Evolutionary conservation across 345 rosid species (phyloP), one percentile per base, ranked within the genome.

Genomic region (Euphorbia tirucalli): DNA sequence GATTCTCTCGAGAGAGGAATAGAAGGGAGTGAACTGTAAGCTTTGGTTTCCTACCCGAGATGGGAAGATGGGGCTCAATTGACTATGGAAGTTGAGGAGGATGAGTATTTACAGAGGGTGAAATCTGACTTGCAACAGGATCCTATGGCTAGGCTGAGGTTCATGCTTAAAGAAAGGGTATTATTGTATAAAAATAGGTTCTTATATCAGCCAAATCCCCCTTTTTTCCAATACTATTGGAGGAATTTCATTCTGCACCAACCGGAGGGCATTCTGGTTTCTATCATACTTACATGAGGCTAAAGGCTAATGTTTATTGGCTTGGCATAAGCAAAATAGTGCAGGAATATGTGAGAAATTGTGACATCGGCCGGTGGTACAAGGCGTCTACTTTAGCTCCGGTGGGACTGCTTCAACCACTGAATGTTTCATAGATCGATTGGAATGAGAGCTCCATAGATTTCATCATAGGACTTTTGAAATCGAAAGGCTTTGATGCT

Each of bases 11-110:
- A 30, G 0, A 11, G 15, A 1, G 2, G 19, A 9, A 10, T 10
- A 1, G 3, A 24, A 1, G 19, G 2, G 14, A 21, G 7, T 1
- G 55, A 49, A 1, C 3, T 49, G 2, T 2, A 3, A 15, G 3
- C 7, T 0, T 0, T 49, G 21, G 0, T 0, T 15, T 15, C n/a
- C 1, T 4, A 16, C 16, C 55, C 55, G 1, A 5, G 0, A 1
- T 18, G 55, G 55, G 3, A 11, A 2, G 55, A 2, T 14, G 4
- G n/a, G 55, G 7, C 14, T 5, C n/a, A 49, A 1, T 7, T 49
- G 3, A 2, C 2, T 16, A 5, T 15, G 2, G 55, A 16, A 18
- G 21, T 15, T 0, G n/a, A 15, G 2, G 2, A 0, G 5, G 55
- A 49, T 49, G 21, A n/a, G 3, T 4, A 56, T 4, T 7, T 10